Evolutionary conservation across 2,329 filamentous ascomycete genomes (phyloP).

Genomic region (Ceratocystis huliohia): DNA sequence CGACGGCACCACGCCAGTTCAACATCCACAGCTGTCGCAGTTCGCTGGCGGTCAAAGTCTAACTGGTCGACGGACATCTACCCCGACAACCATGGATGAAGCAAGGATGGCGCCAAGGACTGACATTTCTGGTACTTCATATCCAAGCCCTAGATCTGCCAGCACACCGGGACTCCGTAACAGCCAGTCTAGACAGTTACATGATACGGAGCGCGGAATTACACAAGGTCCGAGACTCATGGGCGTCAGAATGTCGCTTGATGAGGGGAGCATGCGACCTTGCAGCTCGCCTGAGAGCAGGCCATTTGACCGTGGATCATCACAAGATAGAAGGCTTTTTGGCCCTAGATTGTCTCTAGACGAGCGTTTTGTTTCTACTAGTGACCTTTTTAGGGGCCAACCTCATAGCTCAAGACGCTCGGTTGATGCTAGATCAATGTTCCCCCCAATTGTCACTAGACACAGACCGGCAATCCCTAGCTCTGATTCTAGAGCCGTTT

Average conservation of each 20-base stretch:
- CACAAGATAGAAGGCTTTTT: not conserved
- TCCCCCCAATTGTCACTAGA: not conserved
- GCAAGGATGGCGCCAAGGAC: not conserved
- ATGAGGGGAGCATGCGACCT: not conserved
- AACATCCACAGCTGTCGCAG: not conserved
- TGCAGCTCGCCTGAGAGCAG: not conserved
- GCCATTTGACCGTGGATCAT: not conserved
- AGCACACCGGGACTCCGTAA: not conserved
- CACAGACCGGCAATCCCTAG: not conserved
- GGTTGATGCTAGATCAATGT: not conserved
- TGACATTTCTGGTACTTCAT: not conserved
- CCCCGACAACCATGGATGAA: not conserved
- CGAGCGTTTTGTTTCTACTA: not conserved
- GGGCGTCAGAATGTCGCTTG: not conserved
- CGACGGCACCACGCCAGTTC: not conserved
- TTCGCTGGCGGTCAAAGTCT: not conserved
- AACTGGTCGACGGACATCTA: not conserved
- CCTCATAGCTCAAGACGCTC: not conserved
- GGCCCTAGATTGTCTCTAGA: not conserved
- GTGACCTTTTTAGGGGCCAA: not conserved
- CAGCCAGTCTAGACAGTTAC: not conserved
- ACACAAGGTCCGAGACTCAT: not conserved
- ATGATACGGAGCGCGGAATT: not conserved
- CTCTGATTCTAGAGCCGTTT: not conserved
- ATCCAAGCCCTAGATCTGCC: conserved; percentile 3